Evolutionary conservation across 208 protist genomes (phyloP), one percentile per base, ranked within the genome.

Genomic region (Trypanosoma theileri): DNA sequence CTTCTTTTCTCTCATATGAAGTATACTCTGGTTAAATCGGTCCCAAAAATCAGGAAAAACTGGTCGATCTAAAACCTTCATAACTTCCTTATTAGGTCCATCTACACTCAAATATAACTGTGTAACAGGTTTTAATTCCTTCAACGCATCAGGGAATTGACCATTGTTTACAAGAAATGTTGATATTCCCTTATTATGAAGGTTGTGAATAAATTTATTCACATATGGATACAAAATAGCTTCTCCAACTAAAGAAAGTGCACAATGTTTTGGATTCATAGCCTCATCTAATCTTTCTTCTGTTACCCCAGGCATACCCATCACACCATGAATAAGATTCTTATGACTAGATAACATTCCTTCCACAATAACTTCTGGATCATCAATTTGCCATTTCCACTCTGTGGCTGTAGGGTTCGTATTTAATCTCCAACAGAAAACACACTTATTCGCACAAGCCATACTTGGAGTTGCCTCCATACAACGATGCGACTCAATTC

Each of bases 391-490:
- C 95, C 96, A 98, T 45, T 79, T 80, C 96, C 96, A 98, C 64
- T 91, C 79, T 14, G 69, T 91, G 26, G 86, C 85, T 11, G 94
- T 95, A 1, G 96, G 96, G 59, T 98, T 98, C 4, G 91, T 96
- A 80, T 98, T 98, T 45, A 95, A 84, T 24, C 96, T 77, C 86
- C 89, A 97, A 71, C 96, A 98, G 78, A 98, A 98, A 22, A 98
- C 92, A 74, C 96, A 98, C 74, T 98, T 98, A 80, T 98, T 98
- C 35, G 94, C 94, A 68, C 96, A 98, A 10, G 96, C 97, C 74
- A 99, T 79, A 62, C 84, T 97, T 10, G 97, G 97, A 1, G 97
- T 99, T 21, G 92, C 95, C 80, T 98, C 96, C 95, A 99, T 99
- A 81, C 98, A 98, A 45, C 89, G 89, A 73, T 98, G 96, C 3